Conservation (phyloP, 108 stramenopile species). For the Craspedostauros australis region DNA sequence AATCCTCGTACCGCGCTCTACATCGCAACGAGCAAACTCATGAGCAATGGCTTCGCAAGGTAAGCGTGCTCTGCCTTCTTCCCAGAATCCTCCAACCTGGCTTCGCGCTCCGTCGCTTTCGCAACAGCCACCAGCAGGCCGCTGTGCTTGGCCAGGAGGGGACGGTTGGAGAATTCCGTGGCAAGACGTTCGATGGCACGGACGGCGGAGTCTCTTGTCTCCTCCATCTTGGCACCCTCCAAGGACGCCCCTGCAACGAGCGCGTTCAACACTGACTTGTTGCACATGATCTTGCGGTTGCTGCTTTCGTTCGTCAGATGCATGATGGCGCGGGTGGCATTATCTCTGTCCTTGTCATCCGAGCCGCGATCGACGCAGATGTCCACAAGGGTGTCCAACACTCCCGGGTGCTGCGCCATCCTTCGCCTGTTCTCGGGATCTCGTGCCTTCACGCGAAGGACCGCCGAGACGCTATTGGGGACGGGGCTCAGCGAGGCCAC, state of each 20-base stretch:
- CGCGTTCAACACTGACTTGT: constrained; percentile 51
- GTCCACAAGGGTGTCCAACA: constrained; percentile 65
- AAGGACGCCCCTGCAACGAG: constrained; percentile 53
- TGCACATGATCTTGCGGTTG: constrained; percentile 67
- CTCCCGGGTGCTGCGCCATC: constrained; percentile 63
- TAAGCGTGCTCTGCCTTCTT: constrained; percentile 29
- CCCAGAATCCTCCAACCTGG: constrained; percentile 49
- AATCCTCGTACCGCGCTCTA: constrained; percentile 12
- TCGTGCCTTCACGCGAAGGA: constrained; percentile 78
- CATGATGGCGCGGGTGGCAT: constrained; percentile 76
- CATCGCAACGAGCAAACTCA: constrained; percentile 81
- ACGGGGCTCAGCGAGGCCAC: constrained; percentile 57
- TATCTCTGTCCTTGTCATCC: constrained; percentile 54
- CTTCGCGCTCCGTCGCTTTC: constrained; percentile 69
- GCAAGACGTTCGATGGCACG: constrained; percentile 76
- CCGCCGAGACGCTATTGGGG: constrained; percentile 59
- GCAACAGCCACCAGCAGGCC: constrained; percentile 70
- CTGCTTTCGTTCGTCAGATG: constrained; percentile 72
- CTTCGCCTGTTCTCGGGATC: constrained; percentile 63
- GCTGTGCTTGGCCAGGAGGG: constrained; percentile 67
- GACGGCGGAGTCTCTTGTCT: constrained; percentile 66
- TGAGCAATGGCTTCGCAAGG: constrained; percentile 73
- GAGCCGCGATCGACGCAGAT: constrained; percentile 21
- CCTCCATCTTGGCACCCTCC: constrained; percentile 20
- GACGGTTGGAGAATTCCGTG: constrained; percentile 69